Evolutionary conservation across 2,329 filamentous ascomycete genomes (phyloP), one percentile per base, ranked within the genome.

Genomic region (Arthrobotrys entomopaga): DNA sequence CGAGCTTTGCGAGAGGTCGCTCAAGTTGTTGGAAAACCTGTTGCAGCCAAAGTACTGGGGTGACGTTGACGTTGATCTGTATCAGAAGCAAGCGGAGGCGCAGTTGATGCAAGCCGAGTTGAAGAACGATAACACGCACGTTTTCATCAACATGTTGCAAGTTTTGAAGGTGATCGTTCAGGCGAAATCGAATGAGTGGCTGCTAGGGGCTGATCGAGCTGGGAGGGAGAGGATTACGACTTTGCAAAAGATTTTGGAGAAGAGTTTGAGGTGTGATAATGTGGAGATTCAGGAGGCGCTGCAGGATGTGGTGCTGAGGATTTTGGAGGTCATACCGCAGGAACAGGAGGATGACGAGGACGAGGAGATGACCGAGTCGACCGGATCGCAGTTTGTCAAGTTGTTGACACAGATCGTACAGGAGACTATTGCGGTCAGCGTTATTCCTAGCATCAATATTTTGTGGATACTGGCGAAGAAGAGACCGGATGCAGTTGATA

Each of bases 101-200:
- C 74, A 65, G 20, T 88, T 91, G 48, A 90, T 97, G 65, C 88
- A 90, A 1, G 89, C 90, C 58, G 95, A 98, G 8, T 93, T 92
- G 81, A 89, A 91, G 1, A 82, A 85, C 8, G 82, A 82, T 34
- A 85, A 87, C 40, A 83, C 90, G 38, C 83, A 84, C n/a, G 85
- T 85, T 13, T 94, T 97, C 82, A 88, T 99, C 82, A 99, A 99
- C 80, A 93, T 93, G 1, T 85, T 99, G 13, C 93, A 98, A 80
- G 91, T 98, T 46, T 85, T 99, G 73, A 91, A 94, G 54, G 91
- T 97, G 71, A 89, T 99, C 54, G 85, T 98, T 71, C 92, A 95
- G 78, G 89, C 90, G 76, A 96, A 97, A 81, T 85, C 91, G 0
- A 90, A 97, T 79, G 92, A 97, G 2, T 99, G 95, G 95, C 89